These are phyloP conservation scores for Dipodascopsis uninucleata DNA, from an alignment of 805 yeast genomes.

Conservation along the genomic window DNA sequence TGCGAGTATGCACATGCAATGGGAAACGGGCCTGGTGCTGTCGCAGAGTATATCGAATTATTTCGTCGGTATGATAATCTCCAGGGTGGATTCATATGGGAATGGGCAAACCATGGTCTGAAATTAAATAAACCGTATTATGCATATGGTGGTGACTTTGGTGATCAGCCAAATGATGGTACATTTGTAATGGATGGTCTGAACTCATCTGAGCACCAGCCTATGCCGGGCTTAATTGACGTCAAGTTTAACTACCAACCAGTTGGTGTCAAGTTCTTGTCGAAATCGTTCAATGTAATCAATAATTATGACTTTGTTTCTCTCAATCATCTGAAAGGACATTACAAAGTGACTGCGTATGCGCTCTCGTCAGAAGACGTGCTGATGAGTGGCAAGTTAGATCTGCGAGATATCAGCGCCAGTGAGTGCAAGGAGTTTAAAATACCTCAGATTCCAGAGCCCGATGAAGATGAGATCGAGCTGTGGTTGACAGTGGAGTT, in stretches of 20 bases:
- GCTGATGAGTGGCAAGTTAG: constrained; percentile 3
- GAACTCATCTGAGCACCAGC: constrained; percentile 35
- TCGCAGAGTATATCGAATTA: constrained; percentile 37
- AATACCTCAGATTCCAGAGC: constrained; percentile 5
- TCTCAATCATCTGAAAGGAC: constrained; percentile 21
- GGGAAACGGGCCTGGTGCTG: constrained; percentile 42
- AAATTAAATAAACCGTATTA: constrained; percentile 26
- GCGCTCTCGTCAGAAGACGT: neutral
- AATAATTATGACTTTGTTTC: constrained; percentile 30
- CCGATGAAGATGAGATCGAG: constrained; percentile 1
- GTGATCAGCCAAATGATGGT: constrained; percentile 39
- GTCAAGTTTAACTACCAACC: constrained; percentile 39
- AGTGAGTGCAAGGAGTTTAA: no score
- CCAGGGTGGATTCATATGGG: constrained; percentile 43
- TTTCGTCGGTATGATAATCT: constrained; percentile 35
- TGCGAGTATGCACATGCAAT: constrained; percentile 42
- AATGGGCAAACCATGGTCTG: constrained; percentile 42
- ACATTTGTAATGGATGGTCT: constrained; percentile 42
- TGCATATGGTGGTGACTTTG: constrained; percentile 41
- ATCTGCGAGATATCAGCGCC: constrained; percentile 5
- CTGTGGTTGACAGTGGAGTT: constrained; percentile 23
- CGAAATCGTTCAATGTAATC: constrained; percentile 18
- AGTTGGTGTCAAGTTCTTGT: constrained; percentile 13
- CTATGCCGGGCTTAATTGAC: constrained; percentile 39
- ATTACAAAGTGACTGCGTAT: constrained; percentile 3